Percentiles rank a stretch among this genome's conserved stretches.
These are phyloP conservation scores for Marasmius fiardii DNA, from an alignment of 1,284 basidiomycete genomes.

Conservation along the genomic window DNA sequence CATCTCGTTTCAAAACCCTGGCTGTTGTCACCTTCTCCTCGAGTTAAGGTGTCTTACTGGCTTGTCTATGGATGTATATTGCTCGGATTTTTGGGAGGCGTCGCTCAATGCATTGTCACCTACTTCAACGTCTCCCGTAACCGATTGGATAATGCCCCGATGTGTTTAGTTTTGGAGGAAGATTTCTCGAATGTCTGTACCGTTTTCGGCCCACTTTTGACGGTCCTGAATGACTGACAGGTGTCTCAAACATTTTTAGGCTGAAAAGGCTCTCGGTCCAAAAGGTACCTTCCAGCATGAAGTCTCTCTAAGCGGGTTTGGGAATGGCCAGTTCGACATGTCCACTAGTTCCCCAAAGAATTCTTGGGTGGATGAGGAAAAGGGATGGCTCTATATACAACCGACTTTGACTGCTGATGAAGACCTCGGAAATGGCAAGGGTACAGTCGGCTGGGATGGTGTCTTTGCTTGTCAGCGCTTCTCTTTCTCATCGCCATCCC, in stretches of 20 bases:
- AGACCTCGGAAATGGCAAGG: background rate
- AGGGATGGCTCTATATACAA: conserved; percentile 65
- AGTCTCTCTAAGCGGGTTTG: conserved; percentile 81
- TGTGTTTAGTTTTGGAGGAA: conserved; percentile 80
- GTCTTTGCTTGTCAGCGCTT: conserved; percentile 4
- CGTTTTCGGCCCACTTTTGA: background rate
- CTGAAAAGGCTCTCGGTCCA: conserved; percentile 54
- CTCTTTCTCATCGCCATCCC: background rate
- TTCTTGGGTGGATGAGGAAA: conserved; percentile 73
- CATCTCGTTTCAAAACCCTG: conserved; percentile 5
- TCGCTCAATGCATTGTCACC: conserved; percentile 10
- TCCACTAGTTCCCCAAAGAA: conserved; percentile 75
- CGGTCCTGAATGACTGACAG: background rate
- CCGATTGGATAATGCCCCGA: conserved; percentile 9
- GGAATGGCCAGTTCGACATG: conserved; percentile 90
- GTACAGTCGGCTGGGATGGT: conserved; percentile 29
- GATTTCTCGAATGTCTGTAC: conserved; percentile 50
- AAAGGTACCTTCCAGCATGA: conserved; percentile 71
- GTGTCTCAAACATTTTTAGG: background rate
- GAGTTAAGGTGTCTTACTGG: background rate
- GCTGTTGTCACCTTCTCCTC: conserved; percentile 1
- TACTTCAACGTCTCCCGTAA: conserved; percentile 7
- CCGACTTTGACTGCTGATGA: conserved; percentile 81
- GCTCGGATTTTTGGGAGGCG: conserved; percentile 9
- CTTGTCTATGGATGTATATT: background rate